Evolutionary conservation across 2,329 filamentous ascomycete species (phyloP).

Genomic region (Aureobasidium sp.): DNA sequence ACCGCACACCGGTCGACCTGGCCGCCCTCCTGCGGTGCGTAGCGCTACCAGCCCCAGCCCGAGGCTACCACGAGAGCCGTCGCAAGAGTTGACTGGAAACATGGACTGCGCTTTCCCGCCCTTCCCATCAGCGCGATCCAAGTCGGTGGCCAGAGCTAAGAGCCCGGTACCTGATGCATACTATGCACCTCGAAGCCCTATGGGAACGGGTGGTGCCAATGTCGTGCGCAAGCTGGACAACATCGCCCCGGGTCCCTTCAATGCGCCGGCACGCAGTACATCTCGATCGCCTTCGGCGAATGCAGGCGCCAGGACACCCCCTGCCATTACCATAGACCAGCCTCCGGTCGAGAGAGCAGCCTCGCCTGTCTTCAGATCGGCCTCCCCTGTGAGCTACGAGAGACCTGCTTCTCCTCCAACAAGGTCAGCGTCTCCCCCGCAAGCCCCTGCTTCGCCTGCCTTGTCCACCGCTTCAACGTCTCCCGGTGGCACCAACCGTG

Average conservation of each 20-base stretch:
- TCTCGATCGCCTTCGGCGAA: not conserved
- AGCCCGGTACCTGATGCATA: constrained; percentile 7
- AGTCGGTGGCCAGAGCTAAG: constrained; percentile 20
- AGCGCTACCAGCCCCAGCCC: constrained; percentile 25
- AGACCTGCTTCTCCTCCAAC: not conserved
- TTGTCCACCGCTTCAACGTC: not conserved
- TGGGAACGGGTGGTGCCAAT: constrained; percentile 25
- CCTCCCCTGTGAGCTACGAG: not conserved
- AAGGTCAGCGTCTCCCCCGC: not conserved
- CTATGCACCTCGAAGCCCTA: constrained; percentile 39
- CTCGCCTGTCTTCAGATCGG: not conserved
- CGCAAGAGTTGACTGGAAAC: constrained; percentile 35
- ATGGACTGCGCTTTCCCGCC: constrained; percentile 47
- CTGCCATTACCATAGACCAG: not conserved
- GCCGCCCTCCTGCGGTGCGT: constrained; percentile 22
- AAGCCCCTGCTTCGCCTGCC: not conserved
- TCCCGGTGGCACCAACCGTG: not conserved
- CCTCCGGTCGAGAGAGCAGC: constrained; percentile 2
- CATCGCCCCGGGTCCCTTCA: constrained; percentile 56
- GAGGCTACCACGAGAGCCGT: constrained; percentile 27
- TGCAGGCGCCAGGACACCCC: not conserved
- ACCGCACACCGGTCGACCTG: constrained; percentile 32
- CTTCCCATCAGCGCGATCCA: constrained; percentile 34
- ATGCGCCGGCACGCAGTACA: constrained; percentile 23
- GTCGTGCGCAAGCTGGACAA: constrained; percentile 52